Percentiles rank a stretch among this genome's conserved stretches.
Conservation (phyloP, 345 rosid species). For the Gossypium mustelinum region DNA sequence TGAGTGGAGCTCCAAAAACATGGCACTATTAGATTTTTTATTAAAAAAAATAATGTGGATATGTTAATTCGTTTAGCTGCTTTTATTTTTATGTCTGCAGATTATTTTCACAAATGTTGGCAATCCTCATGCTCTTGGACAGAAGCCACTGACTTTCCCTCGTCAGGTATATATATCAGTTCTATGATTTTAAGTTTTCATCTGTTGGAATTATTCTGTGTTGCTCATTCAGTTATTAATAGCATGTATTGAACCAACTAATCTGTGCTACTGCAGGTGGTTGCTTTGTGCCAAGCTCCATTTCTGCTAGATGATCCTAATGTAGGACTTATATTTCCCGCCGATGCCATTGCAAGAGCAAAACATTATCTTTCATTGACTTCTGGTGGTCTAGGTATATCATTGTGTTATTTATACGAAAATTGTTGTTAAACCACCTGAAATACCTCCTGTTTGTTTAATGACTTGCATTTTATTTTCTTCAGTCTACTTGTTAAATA, state of each 20-base stretch:
- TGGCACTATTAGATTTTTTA: background rate
- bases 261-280: slow-evolving; percentile 51
- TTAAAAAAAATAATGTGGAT: background rate
- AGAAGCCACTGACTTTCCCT: slow-evolving; percentile 91
- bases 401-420: background rate
- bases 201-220: background rate
- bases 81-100: slow-evolving; percentile 35
- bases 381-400: slow-evolving; percentile 88
- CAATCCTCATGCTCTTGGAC: slow-evolving; percentile 98
- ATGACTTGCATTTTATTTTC: background rate
- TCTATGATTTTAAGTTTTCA: slow-evolving; percentile 1
- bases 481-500: background rate
- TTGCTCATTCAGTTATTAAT: slow-evolving; percentile 12
- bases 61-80: slow-evolving; percentile 9
- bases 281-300: slow-evolving; percentile 98
- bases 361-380: slow-evolving; percentile 83
- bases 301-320: slow-evolving; percentile 93
- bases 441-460: background rate
- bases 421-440: background rate
- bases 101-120: slow-evolving; percentile 98
- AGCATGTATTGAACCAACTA: slow-evolving; percentile 22
- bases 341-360: slow-evolving; percentile 95
- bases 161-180: slow-evolving; percentile 58
- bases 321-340: slow-evolving; percentile 85
- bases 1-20: background rate